These are phyloP conservation scores for Samsoniella hepiali DNA, from an alignment of 2,329 filamentous ascomycete species.

Conservation along the genomic window DNA sequence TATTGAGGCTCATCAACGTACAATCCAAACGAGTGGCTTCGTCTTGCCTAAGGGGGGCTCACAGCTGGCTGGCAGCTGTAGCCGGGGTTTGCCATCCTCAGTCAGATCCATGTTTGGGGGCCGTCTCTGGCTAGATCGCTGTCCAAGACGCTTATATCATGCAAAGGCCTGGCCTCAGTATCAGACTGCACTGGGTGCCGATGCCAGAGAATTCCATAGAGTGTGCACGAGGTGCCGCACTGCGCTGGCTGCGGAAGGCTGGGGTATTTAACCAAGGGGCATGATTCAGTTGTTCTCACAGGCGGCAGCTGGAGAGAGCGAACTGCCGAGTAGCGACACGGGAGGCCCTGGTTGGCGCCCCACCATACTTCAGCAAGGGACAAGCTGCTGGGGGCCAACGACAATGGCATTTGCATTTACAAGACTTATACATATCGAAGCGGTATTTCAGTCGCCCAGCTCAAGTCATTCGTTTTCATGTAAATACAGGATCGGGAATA, in stretches of 20 bases:
- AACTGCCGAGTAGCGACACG: constrained; percentile 11
- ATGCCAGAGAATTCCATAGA: not conserved
- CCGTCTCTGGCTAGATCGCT: not conserved
- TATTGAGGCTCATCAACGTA: constrained; percentile 41
- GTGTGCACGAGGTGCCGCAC: not conserved
- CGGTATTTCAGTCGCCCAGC: too few relatives aligned
- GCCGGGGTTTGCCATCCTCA: constrained; percentile 31
- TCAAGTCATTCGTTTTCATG: too few relatives aligned
- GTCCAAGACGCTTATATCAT: not conserved
- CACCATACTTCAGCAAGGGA: not conserved
- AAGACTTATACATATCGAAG: too few relatives aligned
- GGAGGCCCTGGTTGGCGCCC: not conserved
- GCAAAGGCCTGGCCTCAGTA: not conserved
- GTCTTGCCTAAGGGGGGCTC: constrained; percentile 74
- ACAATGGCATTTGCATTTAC: not conserved
- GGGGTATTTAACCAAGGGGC: constrained; percentile 2
- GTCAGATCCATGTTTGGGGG: constrained; percentile 22
- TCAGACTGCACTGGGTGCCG: not conserved
- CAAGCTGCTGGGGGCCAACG: not conserved
- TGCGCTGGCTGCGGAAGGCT: not conserved
- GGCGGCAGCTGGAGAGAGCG: constrained; percentile 1
- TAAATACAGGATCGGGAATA: too few relatives aligned
- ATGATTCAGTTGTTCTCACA: constrained; percentile 8
- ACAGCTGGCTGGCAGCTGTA: constrained; percentile 76
- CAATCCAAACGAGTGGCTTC: constrained; percentile 84